phyloP scores from a whole-genome alignment of 768 basidiomycete species.

The Boletus coccyginus region DNA sequence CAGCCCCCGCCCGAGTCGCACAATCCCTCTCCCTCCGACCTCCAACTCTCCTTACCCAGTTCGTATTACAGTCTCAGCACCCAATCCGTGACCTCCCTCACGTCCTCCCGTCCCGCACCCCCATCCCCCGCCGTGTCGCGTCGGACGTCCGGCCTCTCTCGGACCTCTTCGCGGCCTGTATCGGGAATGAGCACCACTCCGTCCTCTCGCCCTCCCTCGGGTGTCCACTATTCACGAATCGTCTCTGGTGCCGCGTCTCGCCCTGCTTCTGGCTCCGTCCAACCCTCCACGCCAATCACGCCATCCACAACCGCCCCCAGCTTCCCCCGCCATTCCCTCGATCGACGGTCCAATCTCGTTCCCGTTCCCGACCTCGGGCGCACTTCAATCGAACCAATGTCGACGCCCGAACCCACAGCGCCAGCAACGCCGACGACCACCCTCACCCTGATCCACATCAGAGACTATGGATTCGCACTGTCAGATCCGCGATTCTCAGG shows the following conservation, averaged over 20 bases:
- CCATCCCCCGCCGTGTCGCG: constrained; percentile 56
- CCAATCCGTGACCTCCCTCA: constrained; percentile 33
- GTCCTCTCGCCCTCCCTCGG: constrained; percentile 21
- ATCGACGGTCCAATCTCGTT: background rate
- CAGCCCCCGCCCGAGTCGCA: constrained; percentile 33
- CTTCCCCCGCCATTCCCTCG: background rate
- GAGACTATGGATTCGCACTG: constrained; percentile 47
- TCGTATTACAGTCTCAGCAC: constrained; percentile 20
- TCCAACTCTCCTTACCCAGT: background rate
- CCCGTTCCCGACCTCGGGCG: background rate
- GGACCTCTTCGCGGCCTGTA: constrained; percentile 23
- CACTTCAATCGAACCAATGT: background rate
- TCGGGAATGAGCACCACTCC: constrained; percentile 16
- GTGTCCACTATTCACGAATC: constrained; percentile 6
- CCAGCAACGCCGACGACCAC: background rate
- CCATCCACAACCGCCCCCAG: background rate
- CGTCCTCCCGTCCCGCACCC: constrained; percentile 57
- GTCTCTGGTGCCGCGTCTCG: constrained; percentile 3
- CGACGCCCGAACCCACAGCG: background rate
- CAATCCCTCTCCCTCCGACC: background rate
- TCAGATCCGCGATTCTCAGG: constrained; percentile 45
- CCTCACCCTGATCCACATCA: constrained; percentile 38
- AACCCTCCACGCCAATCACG: background rate
- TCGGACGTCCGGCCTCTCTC: constrained; percentile 33
- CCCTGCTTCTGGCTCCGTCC: background rate